Evolutionary conservation across 164 flowering plant species (phyloP), one percentile per base, ranked within the genome.

Genomic region (Piper longum): DNA sequence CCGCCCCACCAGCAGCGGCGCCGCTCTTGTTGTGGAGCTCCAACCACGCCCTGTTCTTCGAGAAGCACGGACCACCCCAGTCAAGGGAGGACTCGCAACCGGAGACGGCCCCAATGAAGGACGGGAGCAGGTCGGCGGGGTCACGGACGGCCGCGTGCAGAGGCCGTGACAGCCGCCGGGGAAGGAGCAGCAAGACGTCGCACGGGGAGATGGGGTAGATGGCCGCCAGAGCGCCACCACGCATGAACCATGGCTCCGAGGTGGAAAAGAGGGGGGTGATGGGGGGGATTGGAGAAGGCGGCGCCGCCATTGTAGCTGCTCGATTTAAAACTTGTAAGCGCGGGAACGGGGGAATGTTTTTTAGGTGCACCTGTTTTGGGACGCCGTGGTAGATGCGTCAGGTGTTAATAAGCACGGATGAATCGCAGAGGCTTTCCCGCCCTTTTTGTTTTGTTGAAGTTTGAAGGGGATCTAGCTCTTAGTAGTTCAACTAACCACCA

Each of bases 41-140:
- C 84, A 92, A 66, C 91, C 96, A 86, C 62, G 97, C 98, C 11
- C 41, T 68, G 76, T 76, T 89, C 60, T 88, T 42, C 48, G 82
- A 85, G 54, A 92, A 92, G 71, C 98, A 92, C 41, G 98, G 83
- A 0, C 96, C 98, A 66, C 90, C 84, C 97, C 96, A 93, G 18
- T 77, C 72, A 36, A 81, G 36, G 52, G 79, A 57, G 58, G 69
- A 64, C 60, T 82, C 72, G 2, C 54, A 8, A 43, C 78, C 64
- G 36, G 85, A 77, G 59, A 84, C 95, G 16, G 87, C 64, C 9
- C 95, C 97, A 16, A 93, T 87, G 59, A 88, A 89, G 16, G 82
- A 63, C 0, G 98, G 98, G 16, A 89, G 71, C 8, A 93, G 71
- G 63, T 89, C 96, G 11, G 71, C 80, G 0, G 96, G 79, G 57